Conservation (phyloP, 2,329 filamentous ascomycete species). For the Aureobasidium sp. region DNA sequence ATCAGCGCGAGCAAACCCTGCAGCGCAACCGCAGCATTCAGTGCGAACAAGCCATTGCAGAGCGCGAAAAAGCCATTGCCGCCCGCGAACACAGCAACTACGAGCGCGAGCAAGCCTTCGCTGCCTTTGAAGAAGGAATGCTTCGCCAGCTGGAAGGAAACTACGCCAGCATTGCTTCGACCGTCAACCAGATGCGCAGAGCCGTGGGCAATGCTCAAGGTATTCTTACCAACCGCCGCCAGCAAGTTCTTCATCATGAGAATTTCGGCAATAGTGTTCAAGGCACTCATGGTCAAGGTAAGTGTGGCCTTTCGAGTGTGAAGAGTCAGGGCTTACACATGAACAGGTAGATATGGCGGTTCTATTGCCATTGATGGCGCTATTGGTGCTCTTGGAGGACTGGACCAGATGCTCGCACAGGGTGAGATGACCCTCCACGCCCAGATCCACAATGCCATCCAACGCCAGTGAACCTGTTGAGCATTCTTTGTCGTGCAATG, state of each 20-base stretch:
- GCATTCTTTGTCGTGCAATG: not conserved
- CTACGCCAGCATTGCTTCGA: not conserved
- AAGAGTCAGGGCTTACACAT: not conserved
- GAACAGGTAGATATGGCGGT: not conserved
- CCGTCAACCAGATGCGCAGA: not conserved
- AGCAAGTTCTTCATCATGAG: conserved; percentile 2
- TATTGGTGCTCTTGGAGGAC: not conserved
- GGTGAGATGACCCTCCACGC: not conserved
- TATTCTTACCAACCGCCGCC: not conserved
- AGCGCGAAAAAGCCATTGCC: not conserved
- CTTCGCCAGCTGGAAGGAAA: not conserved
- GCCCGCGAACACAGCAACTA: not conserved
- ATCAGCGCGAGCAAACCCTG: not conserved
- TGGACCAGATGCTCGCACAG: not conserved
- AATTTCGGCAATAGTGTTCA: not conserved
- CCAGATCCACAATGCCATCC: not conserved
- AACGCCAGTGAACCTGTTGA: not conserved
- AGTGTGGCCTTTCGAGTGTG: not conserved
- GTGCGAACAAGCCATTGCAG: not conserved
- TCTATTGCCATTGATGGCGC: conserved; percentile 12
- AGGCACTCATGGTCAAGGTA: not conserved
- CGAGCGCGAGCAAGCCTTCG: not conserved
- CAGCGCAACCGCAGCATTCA: too few species aligned
- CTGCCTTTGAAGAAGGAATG: not conserved
- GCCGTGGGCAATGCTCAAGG: not conserved